Conservation (phyloP, 2,329 filamentous ascomycete genomes). For the Coniochaeta sp. region DNA sequence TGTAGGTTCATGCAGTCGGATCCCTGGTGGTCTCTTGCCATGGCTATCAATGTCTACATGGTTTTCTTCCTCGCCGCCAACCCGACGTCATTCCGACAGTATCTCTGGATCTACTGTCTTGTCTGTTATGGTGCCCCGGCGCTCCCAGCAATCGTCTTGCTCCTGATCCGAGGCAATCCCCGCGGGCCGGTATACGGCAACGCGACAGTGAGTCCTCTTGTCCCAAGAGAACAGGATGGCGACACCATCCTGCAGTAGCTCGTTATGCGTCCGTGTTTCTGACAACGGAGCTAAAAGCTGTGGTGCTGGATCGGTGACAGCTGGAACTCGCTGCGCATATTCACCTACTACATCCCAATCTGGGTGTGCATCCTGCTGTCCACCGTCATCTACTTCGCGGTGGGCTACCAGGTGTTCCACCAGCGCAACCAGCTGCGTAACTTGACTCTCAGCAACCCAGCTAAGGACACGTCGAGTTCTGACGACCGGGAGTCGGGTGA, state of each 20-base stretch:
- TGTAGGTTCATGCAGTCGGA: constrained; percentile 70
- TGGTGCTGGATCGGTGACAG: constrained; percentile 54
- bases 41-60: constrained; percentile 76
- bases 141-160: constrained; percentile 56
- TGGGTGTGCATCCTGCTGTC: constrained; percentile 53
- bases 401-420: constrained; percentile 54
- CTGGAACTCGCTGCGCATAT: constrained; percentile 51
- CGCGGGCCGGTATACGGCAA: constrained; percentile 42
- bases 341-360: constrained; percentile 54
- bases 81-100: constrained; percentile 62
- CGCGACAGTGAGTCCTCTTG: constrained; percentile 39
- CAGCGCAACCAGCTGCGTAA: constrained; percentile 49
- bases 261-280: constrained; percentile 5
- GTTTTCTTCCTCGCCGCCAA: constrained; percentile 55
- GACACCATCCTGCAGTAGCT: not conserved
- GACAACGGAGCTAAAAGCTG: constrained; percentile 29
- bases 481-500: constrained; percentile 22
- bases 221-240: not conserved
- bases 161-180: constrained; percentile 41
- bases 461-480: constrained; percentile 20
- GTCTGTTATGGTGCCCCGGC: constrained; percentile 68
- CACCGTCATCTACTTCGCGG: constrained; percentile 45
- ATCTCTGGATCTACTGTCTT: constrained; percentile 63
- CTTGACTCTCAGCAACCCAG: constrained; percentile 39
- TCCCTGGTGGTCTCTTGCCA: constrained; percentile 70